Evolutionary conservation across 2,329 filamentous ascomycete genomes (phyloP).

Genomic region (Clarireedia monteithiana): DNA sequence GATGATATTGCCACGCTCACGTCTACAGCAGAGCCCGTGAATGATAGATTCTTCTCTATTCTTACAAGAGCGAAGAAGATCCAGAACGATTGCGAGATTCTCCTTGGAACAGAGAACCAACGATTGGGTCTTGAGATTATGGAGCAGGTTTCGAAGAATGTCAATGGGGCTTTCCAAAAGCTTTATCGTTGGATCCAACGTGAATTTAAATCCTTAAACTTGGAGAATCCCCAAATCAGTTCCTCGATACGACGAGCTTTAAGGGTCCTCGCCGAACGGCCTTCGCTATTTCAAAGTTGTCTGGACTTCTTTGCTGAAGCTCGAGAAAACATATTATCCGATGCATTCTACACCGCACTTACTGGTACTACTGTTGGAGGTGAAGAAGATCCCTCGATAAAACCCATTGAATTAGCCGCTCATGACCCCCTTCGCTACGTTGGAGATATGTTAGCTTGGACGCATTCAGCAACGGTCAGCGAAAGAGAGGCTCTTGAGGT

Average conservation of each 20-base stretch:
- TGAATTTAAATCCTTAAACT: conserved; percentile 84
- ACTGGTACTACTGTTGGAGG: conserved; percentile 61
- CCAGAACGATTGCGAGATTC: conserved; percentile 76
- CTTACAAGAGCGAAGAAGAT: conserved; percentile 79
- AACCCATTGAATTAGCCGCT: conserved; percentile 89
- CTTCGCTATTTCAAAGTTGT: conserved; percentile 86
- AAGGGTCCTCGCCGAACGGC: conserved; percentile 80
- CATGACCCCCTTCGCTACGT: conserved; percentile 89
- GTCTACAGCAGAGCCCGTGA: conserved; percentile 70
- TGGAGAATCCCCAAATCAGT: conserved; percentile 91
- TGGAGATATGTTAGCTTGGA: conserved; percentile 96
- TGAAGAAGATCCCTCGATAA: conserved; percentile 53
- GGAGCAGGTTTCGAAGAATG: conserved; percentile 77
- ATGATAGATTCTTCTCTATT: conserved; percentile 75
- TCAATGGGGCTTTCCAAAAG: conserved; percentile 90
- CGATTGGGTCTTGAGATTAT: conserved; percentile 82
- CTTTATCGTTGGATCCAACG: conserved; percentile 92
- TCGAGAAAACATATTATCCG: conserved; percentile 76
- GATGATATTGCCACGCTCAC: conserved; percentile 71
- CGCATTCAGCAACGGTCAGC: conserved; percentile 87
- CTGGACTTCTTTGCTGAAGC: conserved; percentile 90
- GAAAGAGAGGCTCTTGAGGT: conserved; percentile 88
- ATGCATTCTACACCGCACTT: conserved; percentile 81
- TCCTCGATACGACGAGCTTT: conserved; percentile 75
- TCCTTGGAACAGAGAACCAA: conserved; percentile 87